Evolutionary conservation across 176 grass and related monocot genomes (phyloP).

Genomic region (Chrysopogon serrulatus): DNA sequence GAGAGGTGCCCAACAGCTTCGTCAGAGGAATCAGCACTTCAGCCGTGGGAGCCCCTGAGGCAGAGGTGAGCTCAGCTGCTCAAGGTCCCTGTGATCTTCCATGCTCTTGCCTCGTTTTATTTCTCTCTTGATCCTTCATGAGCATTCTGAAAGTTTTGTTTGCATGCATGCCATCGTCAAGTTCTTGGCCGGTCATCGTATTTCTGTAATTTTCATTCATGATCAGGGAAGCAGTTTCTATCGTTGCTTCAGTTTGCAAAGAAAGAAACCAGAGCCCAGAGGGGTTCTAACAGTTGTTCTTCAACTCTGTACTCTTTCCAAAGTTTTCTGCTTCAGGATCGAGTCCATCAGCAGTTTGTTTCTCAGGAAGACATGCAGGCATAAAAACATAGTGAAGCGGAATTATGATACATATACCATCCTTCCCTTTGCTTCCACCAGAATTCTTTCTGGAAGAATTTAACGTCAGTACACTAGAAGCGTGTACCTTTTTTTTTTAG

Average conservation of each 20-base stretch:
- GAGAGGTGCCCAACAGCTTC: constrained; percentile 35
- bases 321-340: background rate
- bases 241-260: background rate
- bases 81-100: constrained; percentile 19
- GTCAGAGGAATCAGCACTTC: constrained; percentile 14
- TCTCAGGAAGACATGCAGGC: background rate
- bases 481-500: background rate
- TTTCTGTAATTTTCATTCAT: background rate
- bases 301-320: background rate
- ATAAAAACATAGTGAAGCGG: background rate
- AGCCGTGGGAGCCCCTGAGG: background rate
- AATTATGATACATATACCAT: background rate
- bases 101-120: background rate
- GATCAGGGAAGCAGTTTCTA: background rate
- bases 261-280: background rate
- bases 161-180: background rate
- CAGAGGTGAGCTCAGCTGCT: constrained; percentile 51
- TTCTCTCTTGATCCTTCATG: constrained; percentile 17
- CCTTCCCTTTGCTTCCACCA: background rate
- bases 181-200: background rate
- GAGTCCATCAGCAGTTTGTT: background rate
- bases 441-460: background rate
- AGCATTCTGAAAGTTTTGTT: background rate
- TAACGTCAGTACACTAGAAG: background rate
- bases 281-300: background rate